Percentiles rank a stretch among this genome's conserved stretches.
Conservation (phyloP, 345 rosid species). For the Pelargonium nanum region DNA sequence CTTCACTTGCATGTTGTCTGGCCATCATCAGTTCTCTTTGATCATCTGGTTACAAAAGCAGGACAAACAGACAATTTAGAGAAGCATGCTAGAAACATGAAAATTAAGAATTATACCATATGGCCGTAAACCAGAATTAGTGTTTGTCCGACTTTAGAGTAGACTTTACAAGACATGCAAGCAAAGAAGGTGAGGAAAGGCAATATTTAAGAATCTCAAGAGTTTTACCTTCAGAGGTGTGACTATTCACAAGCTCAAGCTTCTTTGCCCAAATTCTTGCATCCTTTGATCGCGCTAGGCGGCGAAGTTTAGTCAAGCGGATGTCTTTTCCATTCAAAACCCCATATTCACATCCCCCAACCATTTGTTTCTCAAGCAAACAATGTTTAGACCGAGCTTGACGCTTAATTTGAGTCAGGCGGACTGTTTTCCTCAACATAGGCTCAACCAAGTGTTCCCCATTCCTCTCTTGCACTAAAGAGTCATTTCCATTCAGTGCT, state of each 20-base stretch:
- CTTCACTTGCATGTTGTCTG: background rate
- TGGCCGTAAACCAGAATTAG: background rate
- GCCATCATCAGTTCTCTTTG: background rate
- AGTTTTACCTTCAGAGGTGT: slow-evolving; percentile 2
- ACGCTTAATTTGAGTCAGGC: slow-evolving; percentile 5
- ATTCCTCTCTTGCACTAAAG: background rate
- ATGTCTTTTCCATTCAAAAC: background rate
- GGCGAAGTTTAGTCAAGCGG: background rate
- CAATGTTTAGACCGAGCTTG: slow-evolving; percentile 1
- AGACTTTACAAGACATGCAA: background rate
- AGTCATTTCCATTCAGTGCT: no score
- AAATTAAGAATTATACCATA: no score
- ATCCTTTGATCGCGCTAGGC: background rate
- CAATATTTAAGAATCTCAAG: background rate
- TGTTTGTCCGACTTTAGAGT: background rate
- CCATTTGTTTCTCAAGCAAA: background rate
- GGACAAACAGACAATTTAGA: background rate
- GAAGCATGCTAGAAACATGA: background rate
- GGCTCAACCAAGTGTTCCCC: background rate
- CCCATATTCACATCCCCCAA: background rate
- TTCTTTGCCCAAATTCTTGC: background rate
- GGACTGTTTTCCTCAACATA: background rate
- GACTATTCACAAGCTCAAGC: background rate
- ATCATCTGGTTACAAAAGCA: background rate
- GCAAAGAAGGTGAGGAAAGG: background rate